Conservation (phyloP, 148 eudicot genomes). For the Nepenthes mirabilis region DNA sequence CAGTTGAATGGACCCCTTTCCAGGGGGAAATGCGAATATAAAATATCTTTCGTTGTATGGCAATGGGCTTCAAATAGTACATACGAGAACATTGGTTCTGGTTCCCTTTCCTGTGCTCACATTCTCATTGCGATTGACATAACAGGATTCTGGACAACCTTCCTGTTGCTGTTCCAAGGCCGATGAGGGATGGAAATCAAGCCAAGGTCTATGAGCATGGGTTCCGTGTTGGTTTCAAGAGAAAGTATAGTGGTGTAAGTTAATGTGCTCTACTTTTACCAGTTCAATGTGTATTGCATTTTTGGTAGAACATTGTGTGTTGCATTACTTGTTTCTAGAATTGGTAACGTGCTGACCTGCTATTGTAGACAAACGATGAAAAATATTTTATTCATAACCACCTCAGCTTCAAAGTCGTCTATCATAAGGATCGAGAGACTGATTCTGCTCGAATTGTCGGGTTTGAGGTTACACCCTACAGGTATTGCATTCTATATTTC, state of each 20-base stretch:
- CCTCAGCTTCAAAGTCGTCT: conserved; percentile 39
- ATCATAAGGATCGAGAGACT: conserved; percentile 32
- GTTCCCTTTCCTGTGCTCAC: conserved; percentile 3
- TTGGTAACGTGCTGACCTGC: neutral
- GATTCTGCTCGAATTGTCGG: conserved; percentile 45
- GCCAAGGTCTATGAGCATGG: conserved; percentile 40
- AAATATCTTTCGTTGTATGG: neutral
- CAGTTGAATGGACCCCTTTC: neutral
- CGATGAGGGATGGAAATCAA: conserved; percentile 25
- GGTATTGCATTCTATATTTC: conserved; percentile 21
- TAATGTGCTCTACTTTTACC: neutral
- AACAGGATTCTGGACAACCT: conserved; percentile 46
- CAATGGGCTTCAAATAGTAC: too few species aligned
- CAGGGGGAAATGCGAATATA: neutral
- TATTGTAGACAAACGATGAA: conserved; percentile 30
- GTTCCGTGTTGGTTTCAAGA: conserved; percentile 40
- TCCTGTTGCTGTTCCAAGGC: conserved; percentile 35
- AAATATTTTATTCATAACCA: conserved; percentile 43
- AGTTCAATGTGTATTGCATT: neutral
- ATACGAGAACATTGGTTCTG: neutral
- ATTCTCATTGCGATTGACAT: conserved; percentile 2
- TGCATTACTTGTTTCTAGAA: too few species aligned
- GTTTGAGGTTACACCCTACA: conserved; percentile 40
- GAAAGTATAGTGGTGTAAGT: conserved; percentile 33
- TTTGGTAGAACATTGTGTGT: neutral